These are phyloP conservation scores for Grammothele lineata DNA, from an alignment of 768 basidiomycete species.

Conservation along the genomic window DNA sequence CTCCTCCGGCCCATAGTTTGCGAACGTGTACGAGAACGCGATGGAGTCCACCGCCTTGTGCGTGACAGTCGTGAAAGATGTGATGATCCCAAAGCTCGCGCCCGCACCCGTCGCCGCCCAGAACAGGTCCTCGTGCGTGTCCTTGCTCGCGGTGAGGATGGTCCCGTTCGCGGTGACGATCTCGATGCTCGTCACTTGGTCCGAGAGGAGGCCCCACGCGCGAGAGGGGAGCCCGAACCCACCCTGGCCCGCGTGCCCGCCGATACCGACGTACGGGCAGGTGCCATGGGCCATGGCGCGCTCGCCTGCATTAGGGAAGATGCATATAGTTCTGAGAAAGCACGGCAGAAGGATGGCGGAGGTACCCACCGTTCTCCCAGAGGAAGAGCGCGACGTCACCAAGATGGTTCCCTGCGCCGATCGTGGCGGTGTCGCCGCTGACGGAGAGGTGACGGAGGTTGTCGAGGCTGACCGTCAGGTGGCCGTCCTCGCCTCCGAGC, in stretches of 20 bases:
- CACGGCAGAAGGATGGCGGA: background rate
- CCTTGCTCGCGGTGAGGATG: background rate
- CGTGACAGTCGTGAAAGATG: background rate
- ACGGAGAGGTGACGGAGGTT: constrained; percentile 1
- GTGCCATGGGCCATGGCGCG: background rate
- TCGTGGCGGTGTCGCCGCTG: background rate
- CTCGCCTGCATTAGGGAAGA: background rate
- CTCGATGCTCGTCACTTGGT: background rate
- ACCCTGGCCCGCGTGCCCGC: background rate
- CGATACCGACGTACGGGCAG: background rate
- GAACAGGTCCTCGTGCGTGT: background rate
- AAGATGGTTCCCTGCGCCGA: background rate
- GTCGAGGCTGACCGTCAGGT: constrained; percentile 3
- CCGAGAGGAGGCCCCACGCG: background rate
- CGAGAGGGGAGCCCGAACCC: background rate
- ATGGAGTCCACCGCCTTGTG: background rate
- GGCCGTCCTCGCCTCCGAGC: constrained; percentile 1
- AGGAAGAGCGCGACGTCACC: constrained; percentile 3
- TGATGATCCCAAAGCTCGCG: constrained; percentile 3
- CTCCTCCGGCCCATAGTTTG: background rate
- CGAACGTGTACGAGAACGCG: constrained; percentile 3
- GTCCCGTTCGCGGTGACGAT: background rate
- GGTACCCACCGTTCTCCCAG: constrained; percentile 1
- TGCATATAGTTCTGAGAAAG: background rate
- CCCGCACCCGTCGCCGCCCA: constrained; percentile 3